Conservation (phyloP, 2,329 filamentous ascomycete genomes). For the Colletotrichum sojae region DNA sequence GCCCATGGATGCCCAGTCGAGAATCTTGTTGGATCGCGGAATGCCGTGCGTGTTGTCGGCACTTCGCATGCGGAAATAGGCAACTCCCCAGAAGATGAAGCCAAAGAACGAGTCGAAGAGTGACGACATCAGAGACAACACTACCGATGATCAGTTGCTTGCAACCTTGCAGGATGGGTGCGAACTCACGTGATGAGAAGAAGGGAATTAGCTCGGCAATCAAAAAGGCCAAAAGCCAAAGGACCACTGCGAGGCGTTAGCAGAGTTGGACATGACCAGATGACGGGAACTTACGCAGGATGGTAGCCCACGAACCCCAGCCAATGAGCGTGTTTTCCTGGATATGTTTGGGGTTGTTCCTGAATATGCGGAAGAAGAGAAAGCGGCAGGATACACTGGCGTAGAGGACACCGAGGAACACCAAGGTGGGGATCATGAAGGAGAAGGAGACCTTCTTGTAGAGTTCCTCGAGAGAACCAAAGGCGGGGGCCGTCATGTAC, state of each 20-base stretch:
- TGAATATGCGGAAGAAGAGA: conserved; percentile 91
- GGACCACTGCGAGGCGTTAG: conserved; percentile 59
- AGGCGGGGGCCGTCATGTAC: conserved; percentile 90
- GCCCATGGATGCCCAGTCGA: conserved; percentile 67
- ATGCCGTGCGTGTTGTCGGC: conserved; percentile 72
- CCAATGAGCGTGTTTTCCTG: conserved; percentile 84
- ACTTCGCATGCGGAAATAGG: conserved; percentile 82
- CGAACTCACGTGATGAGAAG: conserved; percentile 79
- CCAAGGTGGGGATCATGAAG: conserved; percentile 95
- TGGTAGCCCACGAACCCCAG: conserved; percentile 83
- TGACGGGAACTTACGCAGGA: conserved; percentile 67
- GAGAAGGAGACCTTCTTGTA: conserved; percentile 93
- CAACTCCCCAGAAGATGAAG: conserved; percentile 94
- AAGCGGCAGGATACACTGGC: conserved; percentile 92
- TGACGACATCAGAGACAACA: conserved; percentile 83
- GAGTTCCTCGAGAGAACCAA: conserved; percentile 83
- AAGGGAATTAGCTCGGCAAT: conserved; percentile 95
- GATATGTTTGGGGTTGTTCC: conserved; percentile 78
- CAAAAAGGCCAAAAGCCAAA: conserved; percentile 92
- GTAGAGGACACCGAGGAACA: conserved; percentile 92
- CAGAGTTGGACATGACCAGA: accelerated
- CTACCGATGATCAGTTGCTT: conserved; percentile 55
- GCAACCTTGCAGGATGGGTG: accelerated
- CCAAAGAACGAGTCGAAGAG: conserved; percentile 95
- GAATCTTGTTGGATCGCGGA: conserved; percentile 65